Evolutionary conservation across 148 eudicot species (phyloP), one percentile per base, ranked within the genome.

Genomic region (Rhododendron vialii): DNA sequence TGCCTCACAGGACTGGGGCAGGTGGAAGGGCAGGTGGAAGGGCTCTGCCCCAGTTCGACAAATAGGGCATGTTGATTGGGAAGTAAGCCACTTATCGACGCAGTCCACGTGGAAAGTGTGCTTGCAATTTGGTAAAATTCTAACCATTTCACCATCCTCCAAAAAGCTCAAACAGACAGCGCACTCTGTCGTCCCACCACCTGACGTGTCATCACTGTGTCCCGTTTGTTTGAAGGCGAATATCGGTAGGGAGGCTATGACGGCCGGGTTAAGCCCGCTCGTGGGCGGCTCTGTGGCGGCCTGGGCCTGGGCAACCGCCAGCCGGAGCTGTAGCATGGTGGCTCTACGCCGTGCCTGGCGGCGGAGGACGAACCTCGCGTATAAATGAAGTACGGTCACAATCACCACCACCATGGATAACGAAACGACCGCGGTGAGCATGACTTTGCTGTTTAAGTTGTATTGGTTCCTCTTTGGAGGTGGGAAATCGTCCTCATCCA

Each of bases 41-140:
- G 93, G 93, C 80, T 92, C 83, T 1, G 88, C 95, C 55, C 90
- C 92, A 0, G 93, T 89, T 18, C 93, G 92, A 86, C 96, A 94
- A 55, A 93, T 82, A 13, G 96, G 95, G 51, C 96, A 94, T 5
- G 92, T 93, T 3, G 94, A 75, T 5, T 90, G 91, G 17, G 90
- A 74, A 7, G 59, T 30, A 5, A 93, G 86, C 95, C 96, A 93
- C 83, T 38, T 91, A 38, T 92, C 95, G 28, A 94, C 88, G 89
- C 96, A 94, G 41, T 87, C 92, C n/a, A 78, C 86, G 79, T 94
- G 96, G 78, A 94, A 94, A 53, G 85, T 76, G 65, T 94, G 96
- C 51, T 89, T 89, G 28, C 96, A 94, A 22, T 91, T 91, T 7
- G 96, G 94, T 74, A 94, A 79, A 48, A 85, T 24, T 83, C 93